phyloP scores from a whole-genome alignment of 441 rosid genomes.

The Erodium texanum region DNA sequence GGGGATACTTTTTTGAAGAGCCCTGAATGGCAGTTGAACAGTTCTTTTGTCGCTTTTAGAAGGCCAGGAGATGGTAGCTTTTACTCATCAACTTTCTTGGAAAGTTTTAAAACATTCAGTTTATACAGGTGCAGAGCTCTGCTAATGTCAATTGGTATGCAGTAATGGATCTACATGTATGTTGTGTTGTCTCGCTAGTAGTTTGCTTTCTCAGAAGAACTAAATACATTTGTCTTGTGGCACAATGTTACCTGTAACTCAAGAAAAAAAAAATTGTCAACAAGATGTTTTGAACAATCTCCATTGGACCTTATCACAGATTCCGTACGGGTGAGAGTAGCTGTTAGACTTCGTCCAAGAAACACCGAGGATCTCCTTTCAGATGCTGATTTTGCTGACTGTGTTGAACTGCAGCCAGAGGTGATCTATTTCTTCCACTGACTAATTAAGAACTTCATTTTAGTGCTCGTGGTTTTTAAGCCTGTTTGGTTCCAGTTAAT shows the following conservation, averaged over 20 bases:
- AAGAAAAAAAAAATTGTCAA: too few species aligned
- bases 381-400: conserved; percentile 96
- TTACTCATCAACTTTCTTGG: too few species aligned
- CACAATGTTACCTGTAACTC: not conserved
- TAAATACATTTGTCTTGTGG: not conserved
- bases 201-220: not conserved
- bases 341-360: conserved; percentile 82
- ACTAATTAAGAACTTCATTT: conserved; percentile 5
- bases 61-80: not conserved
- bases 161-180: not conserved
- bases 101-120: too few species aligned
- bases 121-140: too few species aligned
- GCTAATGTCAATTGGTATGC: not conserved
- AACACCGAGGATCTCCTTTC: conserved; percentile 75
- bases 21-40: not conserved
- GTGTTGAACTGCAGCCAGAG: conserved; percentile 96
- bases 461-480: not conserved
- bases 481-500: conserved; percentile 16
- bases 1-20: not conserved
- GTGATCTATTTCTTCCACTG: conserved; percentile 28
- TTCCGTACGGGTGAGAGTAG: conserved; percentile 89
- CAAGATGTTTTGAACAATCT: not conserved
- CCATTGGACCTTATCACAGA: conserved; percentile 28
- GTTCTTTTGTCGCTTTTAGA: not conserved
- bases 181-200: not conserved